Conservation (phyloP, 2,329 filamentous ascomycete genomes). For the Fusarium poae region DNA sequence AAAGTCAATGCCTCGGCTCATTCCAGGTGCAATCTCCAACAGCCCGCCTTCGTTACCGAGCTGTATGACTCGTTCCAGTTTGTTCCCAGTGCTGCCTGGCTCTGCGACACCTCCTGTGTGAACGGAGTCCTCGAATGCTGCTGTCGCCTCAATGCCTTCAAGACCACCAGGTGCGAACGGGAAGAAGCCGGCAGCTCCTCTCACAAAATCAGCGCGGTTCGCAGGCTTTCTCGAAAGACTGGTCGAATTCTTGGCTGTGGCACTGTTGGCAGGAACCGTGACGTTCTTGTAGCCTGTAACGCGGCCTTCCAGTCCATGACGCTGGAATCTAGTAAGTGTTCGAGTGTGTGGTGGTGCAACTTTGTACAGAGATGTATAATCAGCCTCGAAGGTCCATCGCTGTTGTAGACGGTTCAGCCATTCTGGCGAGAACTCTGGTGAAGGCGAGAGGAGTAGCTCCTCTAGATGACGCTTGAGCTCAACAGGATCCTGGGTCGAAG, state of each 20-base stretch:
- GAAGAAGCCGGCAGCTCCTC: slow-evolving; percentile 92
- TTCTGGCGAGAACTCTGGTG: slow-evolving; percentile 80
- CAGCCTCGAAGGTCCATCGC: slow-evolving; percentile 84
- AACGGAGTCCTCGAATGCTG: slow-evolving; percentile 83
- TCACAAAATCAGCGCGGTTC: slow-evolving; percentile 87
- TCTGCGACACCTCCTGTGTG: slow-evolving; percentile 63
- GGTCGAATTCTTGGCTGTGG: slow-evolving; percentile 95
- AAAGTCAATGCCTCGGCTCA: slow-evolving; percentile 82
- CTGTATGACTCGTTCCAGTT: slow-evolving; percentile 87
- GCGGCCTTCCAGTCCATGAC: slow-evolving; percentile 90
- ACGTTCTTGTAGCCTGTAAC: slow-evolving; percentile 96
- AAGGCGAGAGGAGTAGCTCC: slow-evolving; percentile 81
- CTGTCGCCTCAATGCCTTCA: slow-evolving; percentile 86
- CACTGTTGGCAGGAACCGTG: slow-evolving; percentile 88
- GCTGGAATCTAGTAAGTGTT: slow-evolving; percentile 92
- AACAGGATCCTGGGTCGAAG: slow-evolving; percentile 62
- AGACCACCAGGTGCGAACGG: slow-evolving; percentile 93
- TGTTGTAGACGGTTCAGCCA: slow-evolving; percentile 94
- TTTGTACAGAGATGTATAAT: slow-evolving; percentile 87
- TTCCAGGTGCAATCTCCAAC: slow-evolving; percentile 84
- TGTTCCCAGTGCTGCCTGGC: slow-evolving; percentile 62
- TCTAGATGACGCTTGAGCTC: slow-evolving; percentile 79
- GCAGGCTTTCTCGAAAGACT: slow-evolving; percentile 89
- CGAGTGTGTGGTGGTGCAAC: slow-evolving; percentile 92
- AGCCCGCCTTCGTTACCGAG: slow-evolving; percentile 82